Percentiles rank a stretch among this genome's conserved stretches.
These are phyloP conservation scores for Alternaria dauci DNA, from an alignment of 2,329 filamentous ascomycete genomes.

Conservation along the genomic window DNA sequence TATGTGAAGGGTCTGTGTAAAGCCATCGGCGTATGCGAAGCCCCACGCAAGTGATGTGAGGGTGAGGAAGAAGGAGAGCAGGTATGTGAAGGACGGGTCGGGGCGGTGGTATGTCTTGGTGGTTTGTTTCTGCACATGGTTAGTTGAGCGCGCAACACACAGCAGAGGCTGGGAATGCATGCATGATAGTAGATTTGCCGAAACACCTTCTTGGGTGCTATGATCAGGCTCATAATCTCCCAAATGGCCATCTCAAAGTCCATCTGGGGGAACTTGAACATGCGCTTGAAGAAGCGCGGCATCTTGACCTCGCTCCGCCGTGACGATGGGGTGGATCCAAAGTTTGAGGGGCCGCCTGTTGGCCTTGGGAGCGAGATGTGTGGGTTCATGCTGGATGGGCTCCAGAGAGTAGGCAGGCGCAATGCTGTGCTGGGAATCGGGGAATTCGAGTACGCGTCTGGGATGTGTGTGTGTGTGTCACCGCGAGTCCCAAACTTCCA, in stretches of 20 bases:
- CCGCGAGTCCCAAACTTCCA: constrained; percentile 14
- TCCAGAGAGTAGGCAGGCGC: background rate
- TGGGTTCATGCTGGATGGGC: constrained; percentile 60
- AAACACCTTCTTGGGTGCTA: constrained; percentile 75
- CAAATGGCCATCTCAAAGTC: constrained; percentile 78
- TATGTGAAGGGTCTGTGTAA: constrained; percentile 55
- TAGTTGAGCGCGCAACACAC: background rate
- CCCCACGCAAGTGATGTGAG: constrained; percentile 66
- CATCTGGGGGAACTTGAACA: constrained; percentile 78
- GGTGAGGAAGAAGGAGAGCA: constrained; percentile 70
- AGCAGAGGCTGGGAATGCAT: constrained; percentile 15
- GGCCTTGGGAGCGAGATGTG: constrained; percentile 68
- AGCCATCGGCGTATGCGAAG: constrained; percentile 60
- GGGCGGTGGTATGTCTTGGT: constrained; percentile 73
- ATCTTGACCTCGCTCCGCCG: constrained; percentile 65
- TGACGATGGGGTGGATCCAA: constrained; percentile 60
- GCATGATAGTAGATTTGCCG: constrained; percentile 75
- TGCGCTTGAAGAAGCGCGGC: constrained; percentile 72
- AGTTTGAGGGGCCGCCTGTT: constrained; percentile 62
- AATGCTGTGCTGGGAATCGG: background rate
- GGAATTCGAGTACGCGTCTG: background rate
- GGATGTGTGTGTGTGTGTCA: constrained; percentile 11
- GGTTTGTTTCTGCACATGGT: constrained; percentile 64
- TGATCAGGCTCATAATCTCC: constrained; percentile 74
- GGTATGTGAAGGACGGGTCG: constrained; percentile 74